These are phyloP conservation scores for Melanogaster broomeanus DNA, from an alignment of 768 basidiomycete genomes.

Conservation along the genomic window DNA sequence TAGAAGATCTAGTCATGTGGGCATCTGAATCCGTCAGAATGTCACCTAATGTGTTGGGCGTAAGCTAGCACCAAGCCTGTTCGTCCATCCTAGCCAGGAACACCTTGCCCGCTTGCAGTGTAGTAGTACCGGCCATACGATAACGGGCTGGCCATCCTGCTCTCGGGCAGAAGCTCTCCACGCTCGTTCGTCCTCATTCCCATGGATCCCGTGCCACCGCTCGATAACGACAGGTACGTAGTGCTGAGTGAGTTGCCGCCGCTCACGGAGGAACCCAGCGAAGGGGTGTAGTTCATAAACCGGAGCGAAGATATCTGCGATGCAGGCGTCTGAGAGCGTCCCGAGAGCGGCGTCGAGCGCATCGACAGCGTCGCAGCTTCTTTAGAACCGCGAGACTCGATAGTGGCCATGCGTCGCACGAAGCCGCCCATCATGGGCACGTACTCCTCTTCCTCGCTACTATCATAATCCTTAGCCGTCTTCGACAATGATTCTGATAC, in stretches of 20 bases:
- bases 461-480: constrained; percentile 4
- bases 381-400: constrained; percentile 72
- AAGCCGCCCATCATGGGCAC: constrained; percentile 63
- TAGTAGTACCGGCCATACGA: constrained; percentile 14
- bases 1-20: no score
- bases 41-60: no score
- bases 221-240: constrained; percentile 27
- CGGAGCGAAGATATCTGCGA: constrained; percentile 29
- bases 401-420: constrained; percentile 78
- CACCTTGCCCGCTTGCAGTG: constrained; percentile 16
- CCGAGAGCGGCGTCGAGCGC: constrained; percentile 29
- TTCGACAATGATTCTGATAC: neutral
- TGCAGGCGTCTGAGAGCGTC: constrained; percentile 25
- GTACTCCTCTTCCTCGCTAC: constrained; percentile 33
- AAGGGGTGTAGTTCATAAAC: constrained; percentile 14
- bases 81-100: constrained; percentile 8
- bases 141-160: constrained; percentile 5
- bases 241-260: constrained; percentile 21
- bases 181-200: constrained; percentile 26
- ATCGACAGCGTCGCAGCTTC: constrained; percentile 41
- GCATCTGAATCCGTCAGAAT: no score
- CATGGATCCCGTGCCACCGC: constrained; percentile 12
- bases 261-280: neutral
- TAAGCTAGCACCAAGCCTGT: constrained; percentile 7
- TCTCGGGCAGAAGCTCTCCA: constrained; percentile 23